Evolutionary conservation across 257 asterid genomes (phyloP), one percentile per base, ranked within the genome.

Genomic region (Cinchona pubescens): DNA sequence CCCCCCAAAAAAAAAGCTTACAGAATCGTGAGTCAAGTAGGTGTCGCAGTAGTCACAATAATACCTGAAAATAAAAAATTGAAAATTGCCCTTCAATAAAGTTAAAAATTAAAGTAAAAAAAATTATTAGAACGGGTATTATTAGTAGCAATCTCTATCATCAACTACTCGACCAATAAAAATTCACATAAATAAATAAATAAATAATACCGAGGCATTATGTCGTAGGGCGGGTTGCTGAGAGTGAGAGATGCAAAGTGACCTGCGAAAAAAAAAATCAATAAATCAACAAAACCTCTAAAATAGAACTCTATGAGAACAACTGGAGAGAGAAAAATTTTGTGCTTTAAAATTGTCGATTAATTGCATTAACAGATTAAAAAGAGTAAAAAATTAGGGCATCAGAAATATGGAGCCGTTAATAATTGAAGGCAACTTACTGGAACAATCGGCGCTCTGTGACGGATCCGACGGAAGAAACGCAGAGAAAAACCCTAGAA

Each of bases 21-120:
- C 98, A 27, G 98, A 91, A 85, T 93, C 98, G 72, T 93, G 98
- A 29, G 98, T 93, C 83, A 93, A 87, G 84, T 93, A 93, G 60
- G 98, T 93, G 81, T 93, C 97, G 83, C 98, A 93, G 64, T 93
- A 93, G 78, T 93, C 98, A 72, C 98, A 93, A 78, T 89, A 93
- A 73, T 93, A 93, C 95, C 98, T 93, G 90, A 40, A 75, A 60
- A 30, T 12, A 74, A 65, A 21, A 35, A 37, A 60, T 14, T 38
- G 19, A 46, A 45, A 59, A 3, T 38, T 9, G 8, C 40, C 16
- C 21, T 65, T n/a, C 70, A 76, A 40, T 69, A 35, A 72, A 37
- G 40, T 18, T 60, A 30, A 29, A 58, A 60, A 58, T 2, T 58
- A 34, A 73, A 48, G 69, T 9, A 14, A 77, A 48, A 37, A 13